phyloP scores from a whole-genome alignment of 2,329 filamentous ascomycete genomes.

The Furcasterigmium sp. region DNA sequence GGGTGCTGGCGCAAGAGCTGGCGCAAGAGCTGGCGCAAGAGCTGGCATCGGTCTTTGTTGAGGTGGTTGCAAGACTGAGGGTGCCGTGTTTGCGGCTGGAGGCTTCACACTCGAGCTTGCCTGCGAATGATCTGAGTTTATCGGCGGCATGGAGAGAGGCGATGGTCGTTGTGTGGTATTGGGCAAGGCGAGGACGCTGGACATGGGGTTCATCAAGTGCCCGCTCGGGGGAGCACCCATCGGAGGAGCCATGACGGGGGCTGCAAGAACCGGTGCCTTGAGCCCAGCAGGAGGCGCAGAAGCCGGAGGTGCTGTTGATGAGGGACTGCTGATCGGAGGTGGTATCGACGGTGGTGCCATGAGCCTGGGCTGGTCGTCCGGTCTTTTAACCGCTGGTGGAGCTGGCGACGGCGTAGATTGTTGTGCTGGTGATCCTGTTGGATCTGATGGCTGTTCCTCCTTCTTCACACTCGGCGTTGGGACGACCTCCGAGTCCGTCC shows the following conservation, averaged over 20 bases:
- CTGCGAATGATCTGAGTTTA: conserved; percentile 5
- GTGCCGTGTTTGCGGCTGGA: conserved; percentile 12
- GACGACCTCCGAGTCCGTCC: not conserved
- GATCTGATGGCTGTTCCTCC: conserved; percentile 4
- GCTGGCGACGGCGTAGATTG: conserved; percentile 8
- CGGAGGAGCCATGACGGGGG: conserved; percentile 31
- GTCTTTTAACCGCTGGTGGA: conserved; percentile 12
- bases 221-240: conserved; percentile 17
- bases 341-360: conserved; percentile 11
- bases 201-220: conserved; percentile 28
- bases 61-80: conserved; percentile 11
- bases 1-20: conserved; percentile 7
- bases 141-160: conserved; percentile 26
- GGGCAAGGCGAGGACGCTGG: conserved; percentile 39
- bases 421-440: not conserved
- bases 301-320: conserved; percentile 4
- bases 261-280: conserved; percentile 24
- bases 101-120: conserved; percentile 16
- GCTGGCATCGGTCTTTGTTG: conserved; percentile 4
- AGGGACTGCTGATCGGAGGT: conserved; percentile 1
- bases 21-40: conserved; percentile 7
- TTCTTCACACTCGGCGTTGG: conserved; percentile 3
- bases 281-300: conserved; percentile 7
- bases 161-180: conserved; percentile 32
- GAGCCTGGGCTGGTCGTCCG: conserved; percentile 12